phyloP scores from a whole-genome alignment of 2,329 filamentous ascomycete species.

The Aspergillus sp. region DNA sequence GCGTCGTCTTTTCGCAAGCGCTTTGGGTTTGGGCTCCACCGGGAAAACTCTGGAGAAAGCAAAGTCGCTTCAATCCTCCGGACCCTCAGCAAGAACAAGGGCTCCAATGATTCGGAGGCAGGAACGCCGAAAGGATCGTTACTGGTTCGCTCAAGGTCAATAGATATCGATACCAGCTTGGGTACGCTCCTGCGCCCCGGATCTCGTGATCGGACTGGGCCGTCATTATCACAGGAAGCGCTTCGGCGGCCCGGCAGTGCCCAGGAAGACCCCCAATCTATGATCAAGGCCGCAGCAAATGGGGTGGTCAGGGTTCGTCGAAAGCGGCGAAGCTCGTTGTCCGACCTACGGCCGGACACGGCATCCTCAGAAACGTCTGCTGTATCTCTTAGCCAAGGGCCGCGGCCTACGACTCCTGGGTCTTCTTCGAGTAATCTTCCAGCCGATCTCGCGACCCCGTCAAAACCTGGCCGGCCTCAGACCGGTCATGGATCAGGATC shows the following conservation, averaged over 20 bases:
- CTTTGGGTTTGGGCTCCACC: conserved; percentile 78
- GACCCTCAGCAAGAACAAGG: conserved; percentile 82
- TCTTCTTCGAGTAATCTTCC: conserved; percentile 32
- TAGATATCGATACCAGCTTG: conserved; percentile 66
- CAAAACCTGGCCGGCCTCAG: conserved; percentile 34
- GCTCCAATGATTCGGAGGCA: conserved; percentile 64
- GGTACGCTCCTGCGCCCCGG: conserved; percentile 55
- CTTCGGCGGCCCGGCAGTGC: conserved; percentile 49
- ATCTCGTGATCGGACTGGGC: conserved; percentile 60
- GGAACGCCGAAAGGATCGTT: conserved; percentile 71
- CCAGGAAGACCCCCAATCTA: conserved; percentile 53
- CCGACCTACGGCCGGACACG: conserved; percentile 77
- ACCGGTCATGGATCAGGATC: conserved; percentile 35
- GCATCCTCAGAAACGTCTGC: conserved; percentile 57
- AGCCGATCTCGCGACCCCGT: conserved; percentile 35
- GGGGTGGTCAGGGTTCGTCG: conserved; percentile 57
- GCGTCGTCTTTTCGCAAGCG: conserved; percentile 82
- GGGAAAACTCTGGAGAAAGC: conserved; percentile 76
- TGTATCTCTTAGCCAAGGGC: conserved; percentile 36
- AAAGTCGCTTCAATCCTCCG: conserved; percentile 79
- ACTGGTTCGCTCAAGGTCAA: conserved; percentile 72
- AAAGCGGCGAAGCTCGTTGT: conserved; percentile 89
- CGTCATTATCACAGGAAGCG: conserved; percentile 54
- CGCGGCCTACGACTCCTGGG: conserved; percentile 44
- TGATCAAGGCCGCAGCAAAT: conserved; percentile 57